Evolutionary conservation across 139 green algal species (phyloP), one percentile per base, ranked within the genome.

Genomic region (Chlamydomonas sp.): DNA sequence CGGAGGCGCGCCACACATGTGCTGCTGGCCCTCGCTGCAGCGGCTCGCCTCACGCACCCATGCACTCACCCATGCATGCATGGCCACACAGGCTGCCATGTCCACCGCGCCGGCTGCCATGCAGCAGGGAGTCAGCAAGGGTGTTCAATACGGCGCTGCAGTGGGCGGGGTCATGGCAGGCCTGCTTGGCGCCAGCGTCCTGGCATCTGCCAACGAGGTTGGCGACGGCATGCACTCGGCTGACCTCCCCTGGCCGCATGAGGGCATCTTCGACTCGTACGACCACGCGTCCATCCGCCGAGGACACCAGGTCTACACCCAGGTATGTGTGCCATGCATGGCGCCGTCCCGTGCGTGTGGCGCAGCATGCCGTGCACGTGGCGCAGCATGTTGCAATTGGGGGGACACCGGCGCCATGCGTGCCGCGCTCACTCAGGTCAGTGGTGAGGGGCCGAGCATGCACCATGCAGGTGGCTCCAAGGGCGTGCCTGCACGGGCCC

Each of bases 251-350:
- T 99, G 95, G 95, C 73, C 83, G 0, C 95, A 99, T 72, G 79
- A 90, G n/a, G 93, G 95, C 60, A 76, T 88, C 29, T 92, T 97
- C 70, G 85, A 84, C 57, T 84, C 88, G 1, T 99, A 95, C 69
- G 95, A 99, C 78, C 90, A 97, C 69, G 85, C 83, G 1, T 77
- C 89, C 30, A 97, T 99, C 67, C 75, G 95, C 3, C 82, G 95
- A 48, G 95, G 95, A 2, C 91, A 95, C 75, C 88, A 97, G 80
- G 87, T 92, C 5, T 92, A 92, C 75, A 74, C 75, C 64, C 81
- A 87, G 76, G 79, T 63, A 6, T 63, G 54, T 28, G 20, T 28
- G 54, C 22, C 13, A 16, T 35, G 54, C 22, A 35, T 63, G 54
- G 13, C 6, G 20, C 13, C 13, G 54, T 30, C 20, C 22, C 13